Evolutionary conservation across 805 yeast genomes (phyloP), one percentile per base, ranked within the genome.

Genomic region (Martiniozyma abietophila): DNA sequence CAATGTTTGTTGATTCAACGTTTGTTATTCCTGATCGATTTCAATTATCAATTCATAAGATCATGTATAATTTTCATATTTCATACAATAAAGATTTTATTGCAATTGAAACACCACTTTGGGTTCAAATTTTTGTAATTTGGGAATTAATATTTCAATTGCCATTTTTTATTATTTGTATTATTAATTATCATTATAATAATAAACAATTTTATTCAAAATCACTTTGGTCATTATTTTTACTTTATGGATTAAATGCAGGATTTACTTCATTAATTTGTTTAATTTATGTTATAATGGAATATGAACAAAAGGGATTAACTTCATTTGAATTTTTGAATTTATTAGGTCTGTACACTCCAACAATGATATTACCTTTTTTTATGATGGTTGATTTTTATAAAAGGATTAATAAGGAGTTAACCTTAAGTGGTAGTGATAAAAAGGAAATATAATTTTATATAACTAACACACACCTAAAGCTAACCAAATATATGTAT

Each of bases 171-270:
- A 48, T 74, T 28, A 42, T 59, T 10, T 74, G 68, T 9, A 64
- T 66, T 1, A 46, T 38, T n/a, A 39, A 50, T 30, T 55, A 49
- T 35, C 15, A 38, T 6, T 36, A 29, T 18, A 47, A 45, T 29
- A 31, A 34, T 8, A 27, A 27, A 18, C 29, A 35, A 27, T 29
- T 34, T 14, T 52, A 35, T 42, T 55, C 42, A 39, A 49, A 34
- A 43, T 53, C 26, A 8, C 19, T 39, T 15, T 43, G 44, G 34
- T 50, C 50, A 7, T 37, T 17, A 50, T 54, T 78, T 44, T 58
- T 73, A 10, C 48, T 77, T 5, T 89, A 92, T 54, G 95, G 89
- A 3, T 69, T 81, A 46, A 85, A 84, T 49, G 97, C 96, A 0
- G 61, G 79, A 4, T 61, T 80, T 33, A 85, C 96, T 5, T 85